These are phyloP conservation scores for Tulasnella sp. DNA, from an alignment of 768 basidiomycete genomes.

Conservation along the genomic window DNA sequence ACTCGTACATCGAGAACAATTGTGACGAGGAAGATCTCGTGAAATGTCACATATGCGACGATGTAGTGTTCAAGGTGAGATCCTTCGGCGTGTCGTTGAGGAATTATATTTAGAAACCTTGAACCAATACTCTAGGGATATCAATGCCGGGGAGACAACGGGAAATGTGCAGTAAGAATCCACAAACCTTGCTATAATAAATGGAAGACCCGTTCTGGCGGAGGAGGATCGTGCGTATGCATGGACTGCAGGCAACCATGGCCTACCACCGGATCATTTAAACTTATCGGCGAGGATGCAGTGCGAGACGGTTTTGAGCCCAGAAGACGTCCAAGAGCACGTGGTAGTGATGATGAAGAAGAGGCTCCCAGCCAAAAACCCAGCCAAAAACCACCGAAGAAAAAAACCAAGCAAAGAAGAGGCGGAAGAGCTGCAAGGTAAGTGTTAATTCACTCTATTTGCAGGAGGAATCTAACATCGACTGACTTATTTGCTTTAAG, in stretches of 20 bases:
- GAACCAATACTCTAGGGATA: background rate
- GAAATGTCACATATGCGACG: constrained; percentile 62
- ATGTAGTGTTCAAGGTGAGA: constrained; percentile 33
- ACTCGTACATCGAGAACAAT: constrained; percentile 55
- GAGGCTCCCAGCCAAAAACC: no score
- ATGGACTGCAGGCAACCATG: constrained; percentile 48
- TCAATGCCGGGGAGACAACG: background rate
- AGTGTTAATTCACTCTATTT: no score
- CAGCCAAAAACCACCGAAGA: background rate
- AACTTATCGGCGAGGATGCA: constrained; percentile 52
- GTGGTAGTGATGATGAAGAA: constrained; percentile 21
- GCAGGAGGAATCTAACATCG: background rate
- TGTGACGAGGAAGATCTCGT: constrained; percentile 51
- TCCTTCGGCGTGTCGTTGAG: background rate
- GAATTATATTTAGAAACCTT: background rate
- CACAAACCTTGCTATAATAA: constrained; percentile 52
- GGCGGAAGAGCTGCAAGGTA: constrained; percentile 6
- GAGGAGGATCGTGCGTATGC: constrained; percentile 32
- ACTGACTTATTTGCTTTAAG: background rate
- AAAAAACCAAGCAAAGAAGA: background rate
- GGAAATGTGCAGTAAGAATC: constrained; percentile 32
- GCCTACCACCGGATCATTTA: constrained; percentile 23
- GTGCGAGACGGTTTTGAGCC: constrained; percentile 35
- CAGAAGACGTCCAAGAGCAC: constrained; percentile 22
- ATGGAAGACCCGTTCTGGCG: no score